These are phyloP conservation scores for Pezicula neosporulosa DNA, from an alignment of 2,329 filamentous ascomycete genomes.

Conservation along the genomic window DNA sequence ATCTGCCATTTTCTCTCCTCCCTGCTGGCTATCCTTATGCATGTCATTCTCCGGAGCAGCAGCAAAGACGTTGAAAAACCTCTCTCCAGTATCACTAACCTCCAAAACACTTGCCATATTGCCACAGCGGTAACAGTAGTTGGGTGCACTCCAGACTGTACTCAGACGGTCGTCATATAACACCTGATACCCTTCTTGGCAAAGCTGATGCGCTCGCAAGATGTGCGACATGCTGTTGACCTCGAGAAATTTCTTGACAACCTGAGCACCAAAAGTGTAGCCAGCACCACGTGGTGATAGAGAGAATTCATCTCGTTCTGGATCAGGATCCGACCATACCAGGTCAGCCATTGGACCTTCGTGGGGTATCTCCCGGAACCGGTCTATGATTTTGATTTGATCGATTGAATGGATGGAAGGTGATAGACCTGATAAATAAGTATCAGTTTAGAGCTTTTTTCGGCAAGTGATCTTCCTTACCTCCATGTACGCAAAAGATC, in stretches of 20 bases:
- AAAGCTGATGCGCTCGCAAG: constrained; percentile 94
- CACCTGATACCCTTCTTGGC: constrained; percentile 96
- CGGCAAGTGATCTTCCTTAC: constrained; percentile 35
- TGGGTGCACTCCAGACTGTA: constrained; percentile 97
- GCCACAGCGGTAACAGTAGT: constrained; percentile 79
- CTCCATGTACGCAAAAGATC: constrained; percentile 98
- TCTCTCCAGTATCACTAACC: constrained; percentile 87
- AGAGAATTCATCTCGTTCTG: constrained; percentile 96
- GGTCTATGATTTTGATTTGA: constrained; percentile 99
- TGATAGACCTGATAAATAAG: constrained; percentile 57
- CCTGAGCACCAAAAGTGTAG: constrained; percentile 96
- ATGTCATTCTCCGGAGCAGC: constrained; percentile 94
- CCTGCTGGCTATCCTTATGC: constrained; percentile 81
- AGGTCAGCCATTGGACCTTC: constrained; percentile 99
- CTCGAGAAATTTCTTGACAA: constrained; percentile 96
- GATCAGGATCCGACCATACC: constrained; percentile 97
- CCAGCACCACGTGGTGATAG: constrained; percentile 90
- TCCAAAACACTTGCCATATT: constrained; percentile 97
- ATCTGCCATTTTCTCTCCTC: constrained; percentile 67
- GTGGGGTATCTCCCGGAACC: constrained; percentile 96
- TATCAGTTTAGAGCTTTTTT: not conserved
- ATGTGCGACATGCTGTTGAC: constrained; percentile 99
- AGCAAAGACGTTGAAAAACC: constrained; percentile 97
- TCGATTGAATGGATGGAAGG: constrained; percentile 96
- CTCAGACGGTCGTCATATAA: constrained; percentile 92